Base-by-base conservation (phyloP, 441 rosid species). In the Rhodomyrtus psidioides region DNA sequence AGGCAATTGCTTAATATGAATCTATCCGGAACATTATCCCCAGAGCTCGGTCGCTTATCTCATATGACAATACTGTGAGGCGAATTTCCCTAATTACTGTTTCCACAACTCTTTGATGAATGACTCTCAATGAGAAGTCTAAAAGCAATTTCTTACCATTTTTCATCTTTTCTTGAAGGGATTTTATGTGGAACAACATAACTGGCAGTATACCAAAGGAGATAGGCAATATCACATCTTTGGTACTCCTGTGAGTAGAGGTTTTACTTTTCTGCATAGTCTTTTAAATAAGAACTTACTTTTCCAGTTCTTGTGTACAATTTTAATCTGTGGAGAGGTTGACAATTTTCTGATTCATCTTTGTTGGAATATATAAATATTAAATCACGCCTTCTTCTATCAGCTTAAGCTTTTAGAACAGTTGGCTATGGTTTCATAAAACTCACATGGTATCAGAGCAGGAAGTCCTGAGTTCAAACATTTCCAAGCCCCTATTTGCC, bases 111-210 rank as follows among this genome's bases (percentile, higher is more conserved):
- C 44, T 70, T 19, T 49, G 39, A 70, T 70, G 42, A 21, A 70
- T 70, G 79, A 34, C 79, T 70, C 79, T 70, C 49, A 70, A 21
- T 21, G 79, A 42, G 24, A 70, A 70, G 44, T 34, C 49, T 7
- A 62, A 70, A 34, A 70, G 49, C n/a, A 70, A 70, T 70, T 70
- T 82, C 39, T 70, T 86, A 84, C 60, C 53, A 83, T 30, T 65
- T 85, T 90, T 42, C n/a, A 58, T 51, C 86, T 82, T 83, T 84
- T 87, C 28, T 57, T 83, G 58, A 58, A 97, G 99, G 94, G 98
- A 95, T 89, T 95, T 96, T 88, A 97, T 97, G 99, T 97, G 99
- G 99, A 97, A 97, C 92, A 85, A 84, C 42, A 88, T 97, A 34
- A 93, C 84, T 81, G 99, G 99, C 75, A 92, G 92, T 58, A 94